Conservation (phyloP, 768 basidiomycete genomes). For the Amanita pseudoporphyria region DNA sequence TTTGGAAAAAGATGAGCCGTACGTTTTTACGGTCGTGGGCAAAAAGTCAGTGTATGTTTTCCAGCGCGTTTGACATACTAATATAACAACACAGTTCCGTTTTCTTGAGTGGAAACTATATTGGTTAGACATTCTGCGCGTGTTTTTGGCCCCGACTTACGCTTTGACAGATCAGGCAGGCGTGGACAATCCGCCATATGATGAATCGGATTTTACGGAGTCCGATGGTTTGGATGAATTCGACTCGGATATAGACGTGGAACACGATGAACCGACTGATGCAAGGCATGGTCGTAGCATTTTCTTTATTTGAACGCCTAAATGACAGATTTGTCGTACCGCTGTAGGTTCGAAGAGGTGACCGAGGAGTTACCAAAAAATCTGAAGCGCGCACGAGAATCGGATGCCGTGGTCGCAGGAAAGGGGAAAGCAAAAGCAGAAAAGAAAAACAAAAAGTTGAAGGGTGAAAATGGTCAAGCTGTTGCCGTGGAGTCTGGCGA, state of each 20-base stretch:
- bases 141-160: conserved; percentile 3
- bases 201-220: conserved; percentile 35
- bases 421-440: conserved; percentile 42
- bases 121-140: conserved; percentile 34
- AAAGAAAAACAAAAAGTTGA: conserved; percentile 75
- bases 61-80: conserved; percentile 5
- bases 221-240: conserved; percentile 60
- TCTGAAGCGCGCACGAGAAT: conserved; percentile 65
- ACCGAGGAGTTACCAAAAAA: conserved; percentile 31
- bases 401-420: conserved; percentile 27
- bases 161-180: conserved; percentile 38
- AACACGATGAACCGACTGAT: conserved; percentile 50
- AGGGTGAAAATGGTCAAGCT: conserved; percentile 39
- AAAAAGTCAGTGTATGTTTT: conserved; percentile 53
- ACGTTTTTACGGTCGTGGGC: conserved; percentile 62
- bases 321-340: not conserved
- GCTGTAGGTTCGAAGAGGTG: conserved; percentile 71
- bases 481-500: conserved; percentile 38
- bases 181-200: conserved; percentile 38
- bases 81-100: conserved; percentile 38
- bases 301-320: not conserved
- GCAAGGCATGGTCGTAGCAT: conserved; percentile 33
- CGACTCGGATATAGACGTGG: conserved; percentile 77
- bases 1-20: conserved; percentile 56
- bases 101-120: conserved; percentile 79